Evolutionary conservation across 345 rosid genomes (phyloP).

Genomic region (Lenwebbia sp.): DNA sequence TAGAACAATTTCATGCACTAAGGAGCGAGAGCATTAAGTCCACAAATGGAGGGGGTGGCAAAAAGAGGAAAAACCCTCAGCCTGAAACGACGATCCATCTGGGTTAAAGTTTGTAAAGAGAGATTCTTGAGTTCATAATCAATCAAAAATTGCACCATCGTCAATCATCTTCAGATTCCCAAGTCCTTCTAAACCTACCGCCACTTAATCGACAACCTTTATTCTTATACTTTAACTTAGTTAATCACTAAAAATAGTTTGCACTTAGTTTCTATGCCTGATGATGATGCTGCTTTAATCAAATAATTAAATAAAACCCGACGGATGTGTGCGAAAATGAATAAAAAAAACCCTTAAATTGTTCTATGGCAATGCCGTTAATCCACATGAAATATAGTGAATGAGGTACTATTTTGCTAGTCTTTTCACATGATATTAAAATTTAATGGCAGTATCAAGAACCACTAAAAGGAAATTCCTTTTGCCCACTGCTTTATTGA

Average conservation of each 20-base stretch:
- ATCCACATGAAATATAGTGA: not conserved
- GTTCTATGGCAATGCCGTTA: not conserved
- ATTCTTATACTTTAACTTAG: not conserved
- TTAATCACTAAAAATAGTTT: not conserved
- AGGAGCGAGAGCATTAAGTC: not conserved
- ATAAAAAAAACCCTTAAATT: not conserved
- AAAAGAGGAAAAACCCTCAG: not conserved
- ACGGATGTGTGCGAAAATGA: not conserved
- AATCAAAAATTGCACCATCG: not conserved
- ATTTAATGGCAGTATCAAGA: not conserved
- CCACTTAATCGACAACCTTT: conserved; percentile 2
- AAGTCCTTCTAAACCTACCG: not conserved
- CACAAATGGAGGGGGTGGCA: not conserved
- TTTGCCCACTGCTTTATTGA: conserved; percentile 1
- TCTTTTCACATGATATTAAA: not conserved
- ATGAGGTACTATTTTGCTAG: not conserved
- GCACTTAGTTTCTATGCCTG: not conserved
- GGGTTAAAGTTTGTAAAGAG: not conserved
- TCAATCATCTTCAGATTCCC: conserved; percentile 1
- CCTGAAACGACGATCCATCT: not conserved
- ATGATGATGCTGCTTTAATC: not conserved
- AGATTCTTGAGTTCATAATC: not conserved
- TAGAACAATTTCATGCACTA: not conserved
- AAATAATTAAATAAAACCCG: not conserved
- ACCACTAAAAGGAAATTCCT: not conserved